These are phyloP conservation scores for Yarrowia galli DNA, from an alignment of 1,139 yeast genomes.

Conservation along the genomic window DNA sequence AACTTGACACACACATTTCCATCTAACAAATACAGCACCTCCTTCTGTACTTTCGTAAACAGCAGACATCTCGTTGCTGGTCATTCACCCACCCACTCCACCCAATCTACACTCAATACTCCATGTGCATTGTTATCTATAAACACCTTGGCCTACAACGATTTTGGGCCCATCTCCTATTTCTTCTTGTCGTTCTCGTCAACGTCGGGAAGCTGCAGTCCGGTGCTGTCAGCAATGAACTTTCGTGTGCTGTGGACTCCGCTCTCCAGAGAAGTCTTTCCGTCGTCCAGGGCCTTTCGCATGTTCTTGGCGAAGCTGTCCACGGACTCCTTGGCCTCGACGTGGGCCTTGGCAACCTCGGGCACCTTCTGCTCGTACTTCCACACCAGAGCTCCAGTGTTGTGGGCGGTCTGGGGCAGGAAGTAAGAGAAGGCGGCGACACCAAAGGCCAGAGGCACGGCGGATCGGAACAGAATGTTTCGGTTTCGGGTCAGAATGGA, in stretches of 20 bases:
- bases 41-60: too few species aligned
- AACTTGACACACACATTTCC: too few species aligned
- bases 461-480: conserved; percentile 62
- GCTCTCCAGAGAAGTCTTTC: conserved; percentile 51
- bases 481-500: conserved; percentile 79
- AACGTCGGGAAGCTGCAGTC: conserved; percentile 70
- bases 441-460: conserved; percentile 73
- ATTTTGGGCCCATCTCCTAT: conserved; percentile 3
- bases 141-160: background rate
- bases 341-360: conserved; percentile 70
- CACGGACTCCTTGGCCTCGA: conserved; percentile 56
- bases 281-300: conserved; percentile 53
- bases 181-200: conserved; percentile 42
- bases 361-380: conserved; percentile 73
- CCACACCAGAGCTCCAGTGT: conserved; percentile 69
- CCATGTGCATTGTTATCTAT: background rate
- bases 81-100: too few species aligned
- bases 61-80: too few species aligned
- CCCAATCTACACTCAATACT: background rate
- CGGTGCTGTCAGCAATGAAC: conserved; percentile 66
- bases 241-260: conserved; percentile 58
- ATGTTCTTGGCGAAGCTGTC: conserved; percentile 58
- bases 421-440: conserved; percentile 72
- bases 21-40: too few species aligned
- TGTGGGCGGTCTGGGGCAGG: conserved; percentile 77